Evolutionary conservation across 1,139 yeast genomes (phyloP), one percentile per base, ranked within the genome.

Genomic region (Sugiyamaella xylanicola): DNA sequence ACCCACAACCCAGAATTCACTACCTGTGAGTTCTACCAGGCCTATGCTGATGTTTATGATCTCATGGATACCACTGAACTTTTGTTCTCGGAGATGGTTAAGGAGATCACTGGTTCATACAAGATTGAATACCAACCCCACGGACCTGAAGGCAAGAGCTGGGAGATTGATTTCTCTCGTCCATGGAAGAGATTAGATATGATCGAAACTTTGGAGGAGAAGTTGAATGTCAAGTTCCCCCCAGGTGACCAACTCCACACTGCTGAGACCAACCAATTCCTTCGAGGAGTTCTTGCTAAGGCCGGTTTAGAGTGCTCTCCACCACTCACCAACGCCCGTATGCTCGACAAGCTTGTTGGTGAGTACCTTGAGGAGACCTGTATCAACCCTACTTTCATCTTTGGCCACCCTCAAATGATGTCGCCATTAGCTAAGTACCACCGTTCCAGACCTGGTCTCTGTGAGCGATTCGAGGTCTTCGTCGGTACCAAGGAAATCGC

Each of bases 361-460:
- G 98, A 90, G 73, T 76, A 62, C 70, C 74, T 86, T 58, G 99
- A 93, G 79, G 97, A 91, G 70, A 80, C 84, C 55, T 89, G 96
- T 71, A 88, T 92, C 75, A 93, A 90, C 81, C 99, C 99, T 68
- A 93, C 99, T 48, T 93, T 93, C 76, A 88, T 93, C 75, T 92
- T 90, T 69, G 99, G 99, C 64, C 99, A 93, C 75, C 99, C 99
- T 60, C 97, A 93, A 79, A 90, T 93, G 95, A 93, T 93, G 99
- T 93, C 98, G 60, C 99, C 99, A 63, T 82, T 93, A 75, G 99
- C 99, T 72, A 93, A 93, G 80, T 89, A 88, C 78, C 91, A 93
- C 74, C 87, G 99, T 76, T 81, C 85, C 55, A 81, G 82, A 64
- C 95, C 96, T 57, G 99, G 99, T 68, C 79, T 93, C 70, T 91